Evolutionary conservation across 495 filamentous ascomycete genomes (phyloP).

Genomic region (Platismatia glauca): DNA sequence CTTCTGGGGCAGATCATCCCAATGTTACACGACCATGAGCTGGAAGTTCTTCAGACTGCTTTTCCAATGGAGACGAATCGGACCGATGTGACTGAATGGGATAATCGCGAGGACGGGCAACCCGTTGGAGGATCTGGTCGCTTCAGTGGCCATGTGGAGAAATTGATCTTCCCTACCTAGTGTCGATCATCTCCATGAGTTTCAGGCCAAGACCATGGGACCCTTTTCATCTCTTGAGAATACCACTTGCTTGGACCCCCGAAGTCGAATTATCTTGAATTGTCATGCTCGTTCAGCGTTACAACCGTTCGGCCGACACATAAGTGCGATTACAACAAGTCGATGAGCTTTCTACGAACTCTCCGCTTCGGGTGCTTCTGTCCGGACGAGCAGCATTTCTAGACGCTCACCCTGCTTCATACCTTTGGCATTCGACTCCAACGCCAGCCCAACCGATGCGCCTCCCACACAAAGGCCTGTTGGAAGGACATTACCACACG

Average conservation of each 20-base stretch:
- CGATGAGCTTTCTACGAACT: not conserved
- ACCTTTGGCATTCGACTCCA: not conserved
- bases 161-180: constrained; percentile 1
- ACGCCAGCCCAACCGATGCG: not conserved
- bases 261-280: not conserved
- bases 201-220: not conserved
- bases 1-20: constrained; percentile 23
- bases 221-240: not conserved
- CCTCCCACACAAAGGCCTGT: not conserved
- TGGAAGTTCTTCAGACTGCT: constrained; percentile 11
- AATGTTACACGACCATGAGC: constrained; percentile 14
- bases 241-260: not conserved
- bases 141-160: constrained; percentile 20
- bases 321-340: not conserved
- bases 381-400: not conserved
- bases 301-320: not conserved
- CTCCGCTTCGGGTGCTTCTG: not conserved
- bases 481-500: no score
- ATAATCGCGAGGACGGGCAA: constrained; percentile 23
- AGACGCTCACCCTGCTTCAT: not conserved
- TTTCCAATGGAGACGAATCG: constrained; percentile 18
- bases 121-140: constrained; percentile 22
- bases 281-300: not conserved
- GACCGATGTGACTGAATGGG: constrained; percentile 8
- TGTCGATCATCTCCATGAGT: not conserved